Conservation (phyloP, 352 stramenopile species). For the Phytophthora niederhauseri region DNA sequence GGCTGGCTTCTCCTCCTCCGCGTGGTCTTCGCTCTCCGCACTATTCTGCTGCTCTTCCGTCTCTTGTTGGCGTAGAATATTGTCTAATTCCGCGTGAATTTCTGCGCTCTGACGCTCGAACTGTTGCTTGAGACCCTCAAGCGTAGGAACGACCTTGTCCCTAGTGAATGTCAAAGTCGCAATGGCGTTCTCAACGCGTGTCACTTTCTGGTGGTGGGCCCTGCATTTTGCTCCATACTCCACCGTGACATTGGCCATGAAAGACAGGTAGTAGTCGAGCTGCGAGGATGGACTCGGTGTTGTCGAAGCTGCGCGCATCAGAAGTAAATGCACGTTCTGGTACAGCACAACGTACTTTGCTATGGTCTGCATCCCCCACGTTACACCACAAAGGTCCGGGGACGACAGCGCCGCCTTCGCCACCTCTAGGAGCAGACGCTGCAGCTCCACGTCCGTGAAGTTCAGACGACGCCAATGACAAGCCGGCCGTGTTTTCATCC, state of each 20-base stretch:
- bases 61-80: neutral
- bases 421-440: constrained; percentile 19
- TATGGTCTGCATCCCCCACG: constrained; percentile 4
- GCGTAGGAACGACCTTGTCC: constrained; percentile 24
- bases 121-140: constrained; percentile 7
- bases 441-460: constrained; percentile 15
- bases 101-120: constrained; percentile 12
- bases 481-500: constrained; percentile 28
- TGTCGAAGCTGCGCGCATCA: constrained; percentile 7
- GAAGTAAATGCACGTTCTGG: constrained; percentile 15
- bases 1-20: neutral
- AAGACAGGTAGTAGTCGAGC: constrained; percentile 34
- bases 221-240: constrained; percentile 5
- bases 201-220: constrained; percentile 6
- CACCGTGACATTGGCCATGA: constrained; percentile 25
- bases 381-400: constrained; percentile 9
- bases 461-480: constrained; percentile 34
- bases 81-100: constrained; percentile 12
- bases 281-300: constrained; percentile 13
- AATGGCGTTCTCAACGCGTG: constrained; percentile 12
- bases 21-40: neutral
- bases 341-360: constrained; percentile 16
- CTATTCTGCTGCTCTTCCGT: neutral
- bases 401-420: constrained; percentile 14
- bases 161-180: constrained; percentile 19